Evolutionary conservation across 495 filamentous ascomycete genomes (phyloP).

Genomic region (Pseudotulostoma volvatum): DNA sequence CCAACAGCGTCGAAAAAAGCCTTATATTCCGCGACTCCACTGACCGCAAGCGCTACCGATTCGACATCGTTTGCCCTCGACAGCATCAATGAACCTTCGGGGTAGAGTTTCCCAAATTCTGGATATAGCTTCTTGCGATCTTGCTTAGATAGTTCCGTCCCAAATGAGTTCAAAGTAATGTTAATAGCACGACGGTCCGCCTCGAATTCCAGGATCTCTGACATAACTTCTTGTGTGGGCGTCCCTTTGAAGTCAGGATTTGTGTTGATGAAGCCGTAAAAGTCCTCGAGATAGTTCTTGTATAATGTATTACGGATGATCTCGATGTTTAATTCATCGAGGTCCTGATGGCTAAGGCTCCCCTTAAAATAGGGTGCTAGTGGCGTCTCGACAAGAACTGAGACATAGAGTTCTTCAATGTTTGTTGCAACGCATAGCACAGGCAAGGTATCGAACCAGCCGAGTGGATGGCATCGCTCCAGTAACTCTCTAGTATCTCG

Average conservation of each 20-base stretch:
- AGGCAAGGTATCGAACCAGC: constrained; percentile 98
- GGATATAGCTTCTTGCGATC: constrained; percentile 96
- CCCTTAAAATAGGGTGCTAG: constrained; percentile 94
- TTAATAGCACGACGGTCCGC: constrained; percentile 95
- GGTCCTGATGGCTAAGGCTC: constrained; percentile 81
- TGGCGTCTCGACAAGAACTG: constrained; percentile 89
- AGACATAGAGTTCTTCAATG: constrained; percentile 97
- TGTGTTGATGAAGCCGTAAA: constrained; percentile 78
- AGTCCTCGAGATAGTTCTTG: constrained; percentile 98
- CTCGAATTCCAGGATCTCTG: constrained; percentile 88
- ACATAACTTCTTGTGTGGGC: constrained; percentile 86
- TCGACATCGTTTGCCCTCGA: constrained; percentile 92
- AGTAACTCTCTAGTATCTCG: constrained; percentile 91
- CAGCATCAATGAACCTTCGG: constrained; percentile 88
- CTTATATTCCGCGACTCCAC: constrained; percentile 84
- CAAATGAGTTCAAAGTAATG: constrained; percentile 97
- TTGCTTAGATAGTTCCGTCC: constrained; percentile 84
- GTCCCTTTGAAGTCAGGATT: constrained; percentile 72
- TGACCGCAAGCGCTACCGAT: constrained; percentile 79
- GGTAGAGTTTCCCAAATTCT: constrained; percentile 74
- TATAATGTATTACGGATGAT: constrained; percentile 97
- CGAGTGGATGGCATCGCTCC: constrained; percentile 89
- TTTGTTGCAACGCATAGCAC: constrained; percentile 95
- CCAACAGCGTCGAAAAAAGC: constrained; percentile 86
- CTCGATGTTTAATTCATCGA: constrained; percentile 98